Evolutionary conservation across 805 yeast genomes (phyloP), one percentile per base, ranked within the genome.

Genomic region (Suhomyces sp.): DNA sequence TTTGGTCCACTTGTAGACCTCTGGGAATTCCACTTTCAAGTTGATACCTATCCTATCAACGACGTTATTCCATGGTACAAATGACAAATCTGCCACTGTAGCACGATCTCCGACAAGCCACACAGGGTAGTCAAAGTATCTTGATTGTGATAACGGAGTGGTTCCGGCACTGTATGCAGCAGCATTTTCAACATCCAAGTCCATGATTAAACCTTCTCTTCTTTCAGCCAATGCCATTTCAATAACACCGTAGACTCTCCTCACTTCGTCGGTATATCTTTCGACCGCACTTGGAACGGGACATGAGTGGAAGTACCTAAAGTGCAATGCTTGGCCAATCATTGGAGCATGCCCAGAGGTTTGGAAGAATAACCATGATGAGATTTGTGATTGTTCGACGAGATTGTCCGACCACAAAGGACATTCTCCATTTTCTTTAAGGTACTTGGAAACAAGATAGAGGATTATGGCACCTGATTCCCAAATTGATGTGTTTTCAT

Each of bases 341-440:
- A 92, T 92, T n/a, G 97, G 97, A 0, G 97, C 96, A 67, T 91
- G 97, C 6, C 98, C 97, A 4, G 96, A 87, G 2, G 97, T 90
- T 72, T 92, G 98, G 77, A 92, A 92, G 65, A 90, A 92, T 38
- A 93, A 77, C 97, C 97, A 92, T 6, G 91, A 83, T 55, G 84
- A 80, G 53, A 92, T 90, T 67, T 87, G 93, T 3, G 92, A 79
- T 72, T 90, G 97, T 58, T 90, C 96, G 12, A 82, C 77, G 50
- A 87, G 67, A 64, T 86, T 87, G 50, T 83, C 85, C 3, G 96
- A 84, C 90, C 96, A 93, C 50, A 90, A 79, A 8, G 88, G 77
- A 61, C 93, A 87, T 38, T 77, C 77, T 6, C 88, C 88, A 51
- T 74, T 80, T 57, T 87, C 89, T 60, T 80, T 81, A 31, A 81